Percentiles rank a stretch among this genome's conserved stretches.
Evolutionary conservation across 345 rosid genomes (phyloP).

Genomic region (Syzygium aqueum): DNA sequence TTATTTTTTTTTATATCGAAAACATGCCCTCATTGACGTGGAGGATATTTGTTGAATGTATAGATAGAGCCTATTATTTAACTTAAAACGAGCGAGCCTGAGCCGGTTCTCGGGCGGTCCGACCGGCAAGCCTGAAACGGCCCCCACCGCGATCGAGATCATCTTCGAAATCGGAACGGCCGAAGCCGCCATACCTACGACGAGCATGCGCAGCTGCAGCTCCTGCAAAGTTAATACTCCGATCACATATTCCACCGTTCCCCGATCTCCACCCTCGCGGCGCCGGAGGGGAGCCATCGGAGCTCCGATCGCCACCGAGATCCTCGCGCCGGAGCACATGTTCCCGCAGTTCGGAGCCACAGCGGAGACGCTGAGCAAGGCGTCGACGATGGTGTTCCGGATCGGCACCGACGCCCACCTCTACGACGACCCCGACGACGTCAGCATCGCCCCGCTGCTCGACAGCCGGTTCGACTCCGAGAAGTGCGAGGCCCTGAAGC

Average conservation of each 20-base stretch:
- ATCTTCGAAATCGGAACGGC: neutral
- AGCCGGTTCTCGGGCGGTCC: neutral
- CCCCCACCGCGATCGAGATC: neutral
- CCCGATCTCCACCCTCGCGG: neutral
- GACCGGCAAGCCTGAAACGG: neutral
- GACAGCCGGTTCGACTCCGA: conserved; percentile 93
- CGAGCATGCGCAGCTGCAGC: neutral
- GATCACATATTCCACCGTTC: neutral
- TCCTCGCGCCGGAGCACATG: conserved; percentile 35
- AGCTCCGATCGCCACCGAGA: neutral
- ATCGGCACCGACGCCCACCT: conserved; percentile 97
- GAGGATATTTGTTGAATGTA: too few species aligned
- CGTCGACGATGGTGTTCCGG: conserved; percentile 76
- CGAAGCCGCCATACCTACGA: neutral
- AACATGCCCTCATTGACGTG: too few species aligned
- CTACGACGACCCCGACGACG: conserved; percentile 95
- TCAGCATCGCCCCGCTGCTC: conserved; percentile 68
- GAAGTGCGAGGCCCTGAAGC: conserved; percentile 94
- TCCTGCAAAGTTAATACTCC: neutral
- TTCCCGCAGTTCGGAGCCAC: conserved; percentile 77
- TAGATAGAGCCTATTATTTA: neutral
- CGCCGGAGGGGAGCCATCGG: neutral
- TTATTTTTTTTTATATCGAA: too few species aligned
- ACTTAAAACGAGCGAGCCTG: neutral
- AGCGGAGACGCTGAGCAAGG: conserved; percentile 81